Evolutionary conservation across 345 rosid genomes (phyloP), one percentile per base, ranked within the genome.

Genomic region (Hypericum androsaemum): DNA sequence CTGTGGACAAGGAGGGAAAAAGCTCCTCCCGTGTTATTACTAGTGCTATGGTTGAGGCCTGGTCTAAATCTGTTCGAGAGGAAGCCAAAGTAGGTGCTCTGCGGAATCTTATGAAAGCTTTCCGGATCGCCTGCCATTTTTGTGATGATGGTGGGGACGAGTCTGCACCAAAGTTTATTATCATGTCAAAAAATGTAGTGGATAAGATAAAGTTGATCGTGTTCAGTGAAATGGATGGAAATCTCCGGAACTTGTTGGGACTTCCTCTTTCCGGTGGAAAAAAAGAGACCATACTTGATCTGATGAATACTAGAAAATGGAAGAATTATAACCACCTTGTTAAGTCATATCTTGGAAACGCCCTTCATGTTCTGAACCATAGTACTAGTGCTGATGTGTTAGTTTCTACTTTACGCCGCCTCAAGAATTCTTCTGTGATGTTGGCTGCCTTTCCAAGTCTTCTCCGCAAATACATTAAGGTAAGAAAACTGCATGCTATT

Each of bases 351-450:
- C 88, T 92, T 22, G 97, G 94, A 52, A 92, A 92, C 69, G 78
- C 97, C 0, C 71, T 92, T 52, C 95, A 88, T 43, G 84, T 92
- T 58, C 63, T 92, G 61, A 92, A 92, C 61, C 98, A 88, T 73
- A 92, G 88, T 95, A 92, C 98, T 0, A 95, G 88, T 59, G 49
- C 76, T 5, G 86, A 80, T 45, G 88, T 92, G 97, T 73, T 92
- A 71, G 54, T 95, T 6, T 92, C 78, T 64, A 83, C 96, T 57
- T 62, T 92, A 48, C 69, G 90, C 10, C 87, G 94, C 32, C 75
- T 92, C 43, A 82, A 80, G 64, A 79, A 70, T 70, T 92, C 97
- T 1, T 64, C 90, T 6, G 45, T 81, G 40, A 74, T 88, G 56
- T 68, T 92, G 64, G 74, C 83, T 54, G 95, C 90, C 45, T 83